Conservation (phyloP, 768 basidiomycete genomes). For the Rhizopogon rudus region DNA sequence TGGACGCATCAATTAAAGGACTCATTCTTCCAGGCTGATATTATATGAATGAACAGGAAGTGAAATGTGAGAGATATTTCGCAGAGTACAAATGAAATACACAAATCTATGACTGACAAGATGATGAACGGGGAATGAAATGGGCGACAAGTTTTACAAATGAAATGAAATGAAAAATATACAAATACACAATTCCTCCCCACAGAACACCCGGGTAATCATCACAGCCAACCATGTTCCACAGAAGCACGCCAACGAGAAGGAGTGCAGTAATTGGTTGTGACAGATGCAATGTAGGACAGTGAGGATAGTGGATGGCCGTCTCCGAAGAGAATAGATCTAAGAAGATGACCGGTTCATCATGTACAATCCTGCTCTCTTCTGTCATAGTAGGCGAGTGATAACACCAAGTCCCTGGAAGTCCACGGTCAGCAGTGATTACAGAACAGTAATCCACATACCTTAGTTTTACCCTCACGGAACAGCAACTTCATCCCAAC, state of each 20-base stretch:
- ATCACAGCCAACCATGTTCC: background rate
- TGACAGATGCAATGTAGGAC: background rate
- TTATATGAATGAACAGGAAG: background rate
- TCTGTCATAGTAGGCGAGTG: slow-evolving; percentile 52
- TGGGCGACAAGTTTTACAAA: background rate
- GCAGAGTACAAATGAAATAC: too few species aligned
- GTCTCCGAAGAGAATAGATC: background rate
- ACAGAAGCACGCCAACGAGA: too few species aligned
- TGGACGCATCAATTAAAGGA: too few species aligned
- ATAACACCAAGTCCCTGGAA: slow-evolving; percentile 72
- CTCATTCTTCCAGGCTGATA: too few species aligned
- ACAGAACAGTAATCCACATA: slow-evolving; percentile 21
- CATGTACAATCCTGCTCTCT: background rate
- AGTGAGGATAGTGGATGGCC: background rate
- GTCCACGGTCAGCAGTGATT: background rate
- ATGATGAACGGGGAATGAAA: too few species aligned
- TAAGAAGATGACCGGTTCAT: background rate
- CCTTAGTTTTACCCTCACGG: slow-evolving; percentile 95
- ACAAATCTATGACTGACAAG: too few species aligned
- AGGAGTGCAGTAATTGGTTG: background rate
- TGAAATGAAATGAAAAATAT: background rate
- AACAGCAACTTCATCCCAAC: slow-evolving; percentile 92
- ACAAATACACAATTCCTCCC: background rate
- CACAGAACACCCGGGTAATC: too few species aligned
- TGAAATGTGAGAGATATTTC: background rate